These are phyloP conservation scores for Adansonia gregorii DNA, from an alignment of 441 rosid genomes.

Conservation along the genomic window DNA sequence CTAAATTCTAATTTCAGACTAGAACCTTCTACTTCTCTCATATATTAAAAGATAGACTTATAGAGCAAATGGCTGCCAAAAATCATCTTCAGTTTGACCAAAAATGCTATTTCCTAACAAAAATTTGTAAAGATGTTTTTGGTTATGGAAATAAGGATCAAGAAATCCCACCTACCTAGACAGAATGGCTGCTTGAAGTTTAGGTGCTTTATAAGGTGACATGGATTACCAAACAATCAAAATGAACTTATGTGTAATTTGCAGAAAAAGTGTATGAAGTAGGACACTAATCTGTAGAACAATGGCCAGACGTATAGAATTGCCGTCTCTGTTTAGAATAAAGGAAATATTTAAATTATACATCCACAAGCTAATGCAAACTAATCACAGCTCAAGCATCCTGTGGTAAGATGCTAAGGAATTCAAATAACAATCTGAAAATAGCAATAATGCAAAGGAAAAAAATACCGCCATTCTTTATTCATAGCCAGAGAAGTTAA, in stretches of 20 bases:
- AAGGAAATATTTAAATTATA: not conserved
- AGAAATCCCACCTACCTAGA: not conserved
- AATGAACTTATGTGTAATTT: not conserved
- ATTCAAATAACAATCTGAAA: not conserved
- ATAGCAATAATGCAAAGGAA: not conserved
- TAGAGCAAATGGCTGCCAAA: not conserved
- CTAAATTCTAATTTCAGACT: not conserved
- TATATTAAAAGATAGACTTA: not conserved
- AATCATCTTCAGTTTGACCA: not conserved
- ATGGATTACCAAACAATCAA: not conserved
- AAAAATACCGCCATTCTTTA: not conserved
- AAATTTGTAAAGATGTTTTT: not conserved
- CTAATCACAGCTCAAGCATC: not conserved
- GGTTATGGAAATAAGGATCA: not conserved
- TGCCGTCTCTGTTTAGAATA: not conserved
- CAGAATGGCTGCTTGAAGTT: not conserved
- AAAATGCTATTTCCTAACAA: not conserved
- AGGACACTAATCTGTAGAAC: not conserved
- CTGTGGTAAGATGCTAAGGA: not conserved
- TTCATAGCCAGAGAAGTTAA: not conserved
- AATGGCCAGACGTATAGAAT: not conserved
- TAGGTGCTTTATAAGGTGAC: not conserved
- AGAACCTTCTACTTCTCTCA: conserved; percentile 6
- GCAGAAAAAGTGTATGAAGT: not conserved
- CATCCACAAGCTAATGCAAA: not conserved